Conservation (phyloP, 2,329 filamentous ascomycete species). For the Exophiala lecanii-corni region DNA sequence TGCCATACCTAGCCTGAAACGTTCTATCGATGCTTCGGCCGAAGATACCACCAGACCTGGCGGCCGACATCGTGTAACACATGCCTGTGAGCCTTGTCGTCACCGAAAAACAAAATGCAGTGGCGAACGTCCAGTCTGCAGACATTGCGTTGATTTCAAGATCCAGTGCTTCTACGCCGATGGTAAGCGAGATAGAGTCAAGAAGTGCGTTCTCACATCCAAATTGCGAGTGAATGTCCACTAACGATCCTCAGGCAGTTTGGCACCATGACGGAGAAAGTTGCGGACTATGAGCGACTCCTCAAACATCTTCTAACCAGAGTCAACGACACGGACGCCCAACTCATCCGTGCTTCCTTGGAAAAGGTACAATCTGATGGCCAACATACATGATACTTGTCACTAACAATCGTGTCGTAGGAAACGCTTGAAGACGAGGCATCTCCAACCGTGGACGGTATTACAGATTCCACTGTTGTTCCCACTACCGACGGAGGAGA, state of each 20-base stretch:
- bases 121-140: slow-evolving; percentile 38
- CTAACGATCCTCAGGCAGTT: slow-evolving; percentile 32
- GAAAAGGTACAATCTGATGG: slow-evolving; percentile 32
- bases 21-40: slow-evolving; percentile 16
- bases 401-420: slow-evolving; percentile 6
- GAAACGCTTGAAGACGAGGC: slow-evolving; percentile 18
- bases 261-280: slow-evolving; percentile 35
- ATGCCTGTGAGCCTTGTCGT: slow-evolving; percentile 40
- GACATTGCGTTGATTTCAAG: slow-evolving; percentile 37
- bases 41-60: slow-evolving; percentile 15
- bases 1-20: slow-evolving; percentile 32
- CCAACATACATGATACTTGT: neutral
- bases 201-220: slow-evolving; percentile 33
- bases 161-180: slow-evolving; percentile 39
- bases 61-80: slow-evolving; percentile 28
- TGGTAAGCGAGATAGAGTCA: slow-evolving; percentile 40
- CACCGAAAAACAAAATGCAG: slow-evolving; percentile 43
- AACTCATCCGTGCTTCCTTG: slow-evolving; percentile 34
- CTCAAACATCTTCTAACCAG: slow-evolving; percentile 34
- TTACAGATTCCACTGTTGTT: slow-evolving; percentile 7
- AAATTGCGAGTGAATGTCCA: slow-evolving; percentile 2
- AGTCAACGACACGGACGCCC: slow-evolving; percentile 33
- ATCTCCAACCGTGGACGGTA: slow-evolving; percentile 4
- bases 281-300: slow-evolving; percentile 38
- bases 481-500: slow-evolving; percentile 25